A percentile compares a stretch with the other conserved stretches of the same genome.
Conservation (phyloP, 2,329 filamentous ascomycete genomes). For the Aspergillus udagawae region DNA sequence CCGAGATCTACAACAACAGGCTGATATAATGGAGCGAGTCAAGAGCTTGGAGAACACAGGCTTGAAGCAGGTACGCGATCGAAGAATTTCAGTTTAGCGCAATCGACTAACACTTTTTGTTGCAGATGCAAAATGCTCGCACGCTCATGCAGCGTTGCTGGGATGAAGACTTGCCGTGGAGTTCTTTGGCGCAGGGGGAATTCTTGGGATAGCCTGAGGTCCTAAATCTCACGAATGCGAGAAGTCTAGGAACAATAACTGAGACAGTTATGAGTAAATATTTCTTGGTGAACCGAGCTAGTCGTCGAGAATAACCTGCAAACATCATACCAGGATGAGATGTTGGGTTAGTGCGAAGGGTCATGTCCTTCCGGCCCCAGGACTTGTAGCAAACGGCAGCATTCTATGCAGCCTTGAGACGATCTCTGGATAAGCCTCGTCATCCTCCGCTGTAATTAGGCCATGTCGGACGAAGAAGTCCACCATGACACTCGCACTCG, state of each 20-base stretch:
- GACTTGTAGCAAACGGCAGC: constrained; percentile 4
- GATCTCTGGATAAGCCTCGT: constrained; percentile 5
- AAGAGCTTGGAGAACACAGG: constrained; percentile 66
- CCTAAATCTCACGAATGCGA: neutral
- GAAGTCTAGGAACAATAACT: neutral
- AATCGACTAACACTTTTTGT: neutral
- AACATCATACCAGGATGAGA: neutral
- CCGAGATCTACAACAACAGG: constrained; percentile 51
- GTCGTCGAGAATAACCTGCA: neutral
- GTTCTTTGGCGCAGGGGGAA: constrained; percentile 36
- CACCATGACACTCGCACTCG: constrained; percentile 4
- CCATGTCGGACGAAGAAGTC: constrained; percentile 9
- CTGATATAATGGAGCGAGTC: constrained; percentile 62
- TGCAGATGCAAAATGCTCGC: constrained; percentile 38
- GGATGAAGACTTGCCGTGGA: constrained; percentile 36
- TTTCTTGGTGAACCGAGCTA: neutral
- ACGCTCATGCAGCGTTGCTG: constrained; percentile 40
- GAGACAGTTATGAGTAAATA: neutral
- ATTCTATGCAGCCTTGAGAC: constrained; percentile 6
- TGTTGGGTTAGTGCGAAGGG: neutral
- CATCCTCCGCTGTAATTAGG: constrained; percentile 4
- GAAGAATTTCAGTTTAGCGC: neutral
- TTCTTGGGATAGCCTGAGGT: constrained; percentile 31
- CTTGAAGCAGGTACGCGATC: constrained; percentile 63
- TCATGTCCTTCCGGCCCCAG: neutral